Evolutionary conservation across 2,329 filamentous ascomycete genomes (phyloP).

Genomic region (Talaromyces sp.): DNA sequence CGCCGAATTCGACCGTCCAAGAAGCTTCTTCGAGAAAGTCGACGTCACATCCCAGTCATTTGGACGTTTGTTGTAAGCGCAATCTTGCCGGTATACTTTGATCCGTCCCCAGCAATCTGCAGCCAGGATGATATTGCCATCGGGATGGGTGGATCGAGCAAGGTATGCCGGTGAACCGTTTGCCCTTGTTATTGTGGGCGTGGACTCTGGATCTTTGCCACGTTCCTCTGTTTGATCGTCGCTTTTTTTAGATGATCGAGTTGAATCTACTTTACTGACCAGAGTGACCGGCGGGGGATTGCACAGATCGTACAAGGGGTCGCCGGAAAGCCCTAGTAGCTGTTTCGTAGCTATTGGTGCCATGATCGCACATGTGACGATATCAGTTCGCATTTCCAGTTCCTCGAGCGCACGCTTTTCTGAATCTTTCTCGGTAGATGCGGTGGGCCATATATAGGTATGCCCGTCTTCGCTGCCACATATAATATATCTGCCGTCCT

Average conservation of each 20-base stretch:
- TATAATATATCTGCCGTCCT: constrained; percentile 80
- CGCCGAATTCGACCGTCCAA: constrained; percentile 54
- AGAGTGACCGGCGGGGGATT: constrained; percentile 89
- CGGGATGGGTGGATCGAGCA: constrained; percentile 68
- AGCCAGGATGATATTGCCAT: constrained; percentile 88
- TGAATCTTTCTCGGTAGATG: constrained; percentile 60
- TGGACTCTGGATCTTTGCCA: background rate
- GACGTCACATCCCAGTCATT: constrained; percentile 77
- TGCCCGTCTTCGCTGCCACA: constrained; percentile 90
- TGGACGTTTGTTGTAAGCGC: constrained; percentile 74
- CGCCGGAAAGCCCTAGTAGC: constrained; percentile 73
- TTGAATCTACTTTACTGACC: constrained; percentile 66
- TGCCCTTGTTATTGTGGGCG: constrained; percentile 20
- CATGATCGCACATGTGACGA: constrained; percentile 84
- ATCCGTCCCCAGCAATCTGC: constrained; percentile 84
- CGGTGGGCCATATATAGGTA: constrained; percentile 85
- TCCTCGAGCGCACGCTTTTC: constrained; percentile 82
- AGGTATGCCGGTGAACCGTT: constrained; percentile 75
- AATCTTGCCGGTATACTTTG: constrained; percentile 94
- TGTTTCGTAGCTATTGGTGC: constrained; percentile 76
- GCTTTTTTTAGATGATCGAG: constrained; percentile 30
- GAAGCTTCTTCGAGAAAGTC: constrained; percentile 67
- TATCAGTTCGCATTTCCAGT: constrained; percentile 84
- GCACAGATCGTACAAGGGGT: constrained; percentile 94
- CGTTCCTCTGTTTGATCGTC: constrained; percentile 32